These are phyloP conservation scores for Aphanomyces euteiches DNA, from an alignment of 352 stramenopile species.

Conservation along the genomic window DNA sequence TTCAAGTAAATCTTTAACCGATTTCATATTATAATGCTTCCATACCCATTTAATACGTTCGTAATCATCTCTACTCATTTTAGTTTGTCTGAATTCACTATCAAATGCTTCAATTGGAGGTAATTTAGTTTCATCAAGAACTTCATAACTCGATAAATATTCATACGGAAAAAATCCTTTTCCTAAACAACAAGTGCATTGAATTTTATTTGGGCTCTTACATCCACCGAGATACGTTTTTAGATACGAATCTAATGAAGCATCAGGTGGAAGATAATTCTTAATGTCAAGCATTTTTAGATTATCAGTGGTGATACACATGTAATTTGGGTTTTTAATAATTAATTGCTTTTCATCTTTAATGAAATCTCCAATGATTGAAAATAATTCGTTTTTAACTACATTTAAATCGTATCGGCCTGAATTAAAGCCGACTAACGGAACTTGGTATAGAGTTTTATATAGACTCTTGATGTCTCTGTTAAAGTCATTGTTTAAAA, in stretches of 20 bases:
- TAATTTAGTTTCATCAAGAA: slow-evolving; percentile 10
- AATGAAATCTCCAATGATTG: background rate
- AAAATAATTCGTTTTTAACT: slow-evolving; percentile 13
- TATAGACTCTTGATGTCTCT: too few species aligned
- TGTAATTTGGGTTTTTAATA: background rate
- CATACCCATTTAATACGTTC: slow-evolving; percentile 36
- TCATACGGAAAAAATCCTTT: slow-evolving; percentile 21
- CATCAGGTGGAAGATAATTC: slow-evolving; percentile 4
- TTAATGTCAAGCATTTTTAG: background rate
- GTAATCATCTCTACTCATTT: slow-evolving; percentile 35
- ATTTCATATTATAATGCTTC: slow-evolving; percentile 39
- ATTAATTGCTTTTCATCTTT: background rate
- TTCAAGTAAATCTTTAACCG: slow-evolving; percentile 37
- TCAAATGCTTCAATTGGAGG: slow-evolving; percentile 22
- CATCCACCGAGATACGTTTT: background rate
- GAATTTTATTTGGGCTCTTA: background rate
- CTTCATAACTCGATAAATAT: background rate
- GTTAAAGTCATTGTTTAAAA: too few species aligned
- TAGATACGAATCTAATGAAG: background rate
- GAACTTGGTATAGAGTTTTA: too few species aligned
- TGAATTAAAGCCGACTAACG: background rate
- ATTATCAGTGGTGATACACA: background rate
- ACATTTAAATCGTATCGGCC: slow-evolving; percentile 2
- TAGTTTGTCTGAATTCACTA: slow-evolving; percentile 5
- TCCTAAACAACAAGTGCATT: slow-evolving; percentile 3